Base-by-base conservation (phyloP, 1,139 yeast species). In the Magnusiomyces ingens region DNA sequence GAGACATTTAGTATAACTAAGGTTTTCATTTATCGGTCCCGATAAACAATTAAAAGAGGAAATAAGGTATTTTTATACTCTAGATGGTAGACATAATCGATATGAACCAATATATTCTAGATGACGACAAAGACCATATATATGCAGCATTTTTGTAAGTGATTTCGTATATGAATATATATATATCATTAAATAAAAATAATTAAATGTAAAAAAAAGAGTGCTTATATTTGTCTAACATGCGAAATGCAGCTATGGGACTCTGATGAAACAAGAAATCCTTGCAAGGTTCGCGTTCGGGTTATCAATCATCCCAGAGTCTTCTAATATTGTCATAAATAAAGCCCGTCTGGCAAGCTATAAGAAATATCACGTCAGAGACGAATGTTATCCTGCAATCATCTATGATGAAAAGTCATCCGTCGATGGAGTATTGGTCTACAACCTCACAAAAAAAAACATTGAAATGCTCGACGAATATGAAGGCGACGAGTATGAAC, bases 401-500 rank as follows among this genome's bases (percentile, higher is more conserved):
- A 49, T 59, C 3, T 49, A 56, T 3, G 51, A 51, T 11, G 32
- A 49, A 1, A 48, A 41, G 3, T 36, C 42, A 51, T 11, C 53
- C 1, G 70, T 67, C 4, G 26, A 47, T 2, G 71, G 71, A 1
- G 58, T 60, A 15, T 59, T 67, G 4, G 70, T 62, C 1, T 60
- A 58, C 50, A 59, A 63, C 38, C 51, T 68, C 2, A 57, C 62
- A 3, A 55, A 51, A 1, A 58, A 50, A 5, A 63, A 63, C 13
- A 37, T 67, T 4, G 29, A 40, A 13, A 59, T 51, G 44, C 58
- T 68, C 13, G 71, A 68, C 48, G 51, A 50, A 1, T 68, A 67
- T 54, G 71, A 68, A 51, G 71, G 70, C 1, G 64, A 61, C 38
- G 71, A 68, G 50, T 68, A 68, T 51, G 48, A 47, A 13, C 58